phyloP scores from a whole-genome alignment of 106 monocot genomes.

The Vanilla planifolia region DNA sequence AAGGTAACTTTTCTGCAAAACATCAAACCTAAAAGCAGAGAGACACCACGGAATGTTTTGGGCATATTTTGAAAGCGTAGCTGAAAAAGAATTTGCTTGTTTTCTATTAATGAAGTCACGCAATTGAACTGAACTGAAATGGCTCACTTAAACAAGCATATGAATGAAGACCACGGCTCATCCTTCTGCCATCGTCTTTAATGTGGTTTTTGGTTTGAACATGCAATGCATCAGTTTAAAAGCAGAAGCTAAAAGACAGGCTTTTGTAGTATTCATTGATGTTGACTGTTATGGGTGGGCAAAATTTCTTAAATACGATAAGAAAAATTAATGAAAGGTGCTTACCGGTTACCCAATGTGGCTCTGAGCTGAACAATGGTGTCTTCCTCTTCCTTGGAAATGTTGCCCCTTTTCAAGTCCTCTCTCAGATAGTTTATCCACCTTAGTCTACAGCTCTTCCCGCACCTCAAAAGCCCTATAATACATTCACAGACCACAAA shows the following conservation, averaged over 20 bases:
- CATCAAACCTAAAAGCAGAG: background rate
- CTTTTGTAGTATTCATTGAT: too few relatives aligned
- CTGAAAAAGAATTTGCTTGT: too few relatives aligned
- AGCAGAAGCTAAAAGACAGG: too few relatives aligned
- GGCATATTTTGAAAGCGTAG: too few relatives aligned
- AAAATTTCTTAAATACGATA: background rate
- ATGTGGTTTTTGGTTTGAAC: too few relatives aligned
- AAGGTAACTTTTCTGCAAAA: background rate
- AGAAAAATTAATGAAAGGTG: background rate
- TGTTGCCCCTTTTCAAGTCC: slow-evolving; percentile 6
- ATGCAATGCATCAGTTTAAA: too few relatives aligned
- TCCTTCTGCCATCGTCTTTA: too few relatives aligned
- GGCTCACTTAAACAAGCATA: too few relatives aligned
- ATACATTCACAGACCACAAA: background rate
- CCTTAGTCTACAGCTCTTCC: slow-evolving; percentile 8
- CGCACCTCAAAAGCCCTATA: background rate
- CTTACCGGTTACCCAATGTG: slow-evolving; percentile 2
- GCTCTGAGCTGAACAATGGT: slow-evolving; percentile 3
- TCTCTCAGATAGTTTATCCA: slow-evolving; percentile 13
- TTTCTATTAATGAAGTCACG: too few relatives aligned
- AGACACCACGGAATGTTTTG: background rate
- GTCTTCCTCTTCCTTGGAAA: slow-evolving; percentile 9
- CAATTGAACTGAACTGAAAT: too few relatives aligned
- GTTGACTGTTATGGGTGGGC: background rate
- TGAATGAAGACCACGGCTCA: too few relatives aligned